These are phyloP conservation scores for Pseudotsuga menziesii DNA, from an alignment of 75 land plant species.

Conservation along the genomic window DNA sequence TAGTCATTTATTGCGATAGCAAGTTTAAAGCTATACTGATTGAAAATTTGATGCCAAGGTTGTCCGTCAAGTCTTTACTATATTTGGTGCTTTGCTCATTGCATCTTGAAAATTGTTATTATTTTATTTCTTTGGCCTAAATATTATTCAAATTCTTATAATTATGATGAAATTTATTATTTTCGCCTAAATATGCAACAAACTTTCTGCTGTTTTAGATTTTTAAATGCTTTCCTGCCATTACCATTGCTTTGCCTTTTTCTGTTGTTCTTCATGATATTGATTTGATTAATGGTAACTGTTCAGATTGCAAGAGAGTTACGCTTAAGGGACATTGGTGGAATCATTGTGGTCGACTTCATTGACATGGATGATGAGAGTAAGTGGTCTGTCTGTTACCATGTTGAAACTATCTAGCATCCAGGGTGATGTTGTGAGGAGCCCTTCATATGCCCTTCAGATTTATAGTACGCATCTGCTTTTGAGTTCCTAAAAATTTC, in stretches of 20 bases:
- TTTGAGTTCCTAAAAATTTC: neutral
- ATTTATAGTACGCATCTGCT: neutral
- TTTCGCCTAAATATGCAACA: neutral
- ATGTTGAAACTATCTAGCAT: no score
- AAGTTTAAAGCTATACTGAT: neutral
- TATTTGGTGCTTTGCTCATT: no score
- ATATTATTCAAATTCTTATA: no score
- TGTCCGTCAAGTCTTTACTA: neutral
- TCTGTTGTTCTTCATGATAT: neutral
- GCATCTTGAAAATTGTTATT: no score
- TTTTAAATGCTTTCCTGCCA: neutral
- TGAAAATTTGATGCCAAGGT: neutral
- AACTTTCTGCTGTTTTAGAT: neutral
- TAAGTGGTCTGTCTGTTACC: slow-evolving; percentile 22
- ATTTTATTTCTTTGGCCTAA: no score
- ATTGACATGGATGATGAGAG: slow-evolving; percentile 90
- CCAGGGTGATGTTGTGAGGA: neutral
- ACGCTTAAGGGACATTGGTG: slow-evolving; percentile 95
- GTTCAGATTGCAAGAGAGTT: slow-evolving; percentile 88
- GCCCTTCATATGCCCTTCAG: neutral
- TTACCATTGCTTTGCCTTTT: neutral
- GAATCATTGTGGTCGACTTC: slow-evolving; percentile 97
- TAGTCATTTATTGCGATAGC: neutral
- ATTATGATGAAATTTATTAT: no score
- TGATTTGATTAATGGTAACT: neutral